These are phyloP conservation scores for Candida coquimbonensis DNA, from an alignment of 805 yeast species.

Conservation along the genomic window DNA sequence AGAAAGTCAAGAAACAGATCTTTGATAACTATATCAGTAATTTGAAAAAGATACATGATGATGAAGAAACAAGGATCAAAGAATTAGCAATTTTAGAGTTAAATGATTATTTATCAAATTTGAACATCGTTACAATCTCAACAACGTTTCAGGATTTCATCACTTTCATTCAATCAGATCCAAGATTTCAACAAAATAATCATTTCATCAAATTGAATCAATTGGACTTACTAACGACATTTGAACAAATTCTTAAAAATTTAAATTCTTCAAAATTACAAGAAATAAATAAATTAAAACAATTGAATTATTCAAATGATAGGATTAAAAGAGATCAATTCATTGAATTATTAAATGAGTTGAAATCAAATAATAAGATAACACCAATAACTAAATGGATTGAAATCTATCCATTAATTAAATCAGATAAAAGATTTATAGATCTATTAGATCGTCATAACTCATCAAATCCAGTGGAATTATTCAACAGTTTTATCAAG, in stretches of 20 bases:
- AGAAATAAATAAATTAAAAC: constrained; percentile 22
- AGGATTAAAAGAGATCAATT: constrained; percentile 60
- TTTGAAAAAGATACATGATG: constrained; percentile 28
- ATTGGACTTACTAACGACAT: constrained; percentile 53
- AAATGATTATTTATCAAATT: constrained; percentile 38
- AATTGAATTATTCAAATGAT: constrained; percentile 46
- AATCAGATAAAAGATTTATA: constrained; percentile 49
- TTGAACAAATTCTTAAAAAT: constrained; percentile 29
- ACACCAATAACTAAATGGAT: constrained; percentile 52
- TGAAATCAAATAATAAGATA: constrained; percentile 28
- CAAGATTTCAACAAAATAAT: constrained; percentile 51
- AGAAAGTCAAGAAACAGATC: constrained; percentile 45
- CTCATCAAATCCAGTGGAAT: constrained; percentile 73
- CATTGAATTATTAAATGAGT: constrained; percentile 36
- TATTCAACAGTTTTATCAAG: constrained; percentile 69
- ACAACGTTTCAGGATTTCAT: constrained; percentile 18
- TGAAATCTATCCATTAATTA: constrained; percentile 43
- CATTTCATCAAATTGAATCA: constrained; percentile 46
- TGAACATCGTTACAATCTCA: constrained; percentile 20
- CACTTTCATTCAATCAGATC: constrained; percentile 26
- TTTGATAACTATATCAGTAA: constrained; percentile 43
- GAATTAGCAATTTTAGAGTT: constrained; percentile 48
- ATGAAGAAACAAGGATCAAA: constrained; percentile 23
- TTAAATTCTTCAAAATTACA: constrained; percentile 20
- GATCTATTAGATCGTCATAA: constrained; percentile 56